phyloP scores from a whole-genome alignment of 495 filamentous ascomycete species.

The Aspergillus wentii region DNA sequence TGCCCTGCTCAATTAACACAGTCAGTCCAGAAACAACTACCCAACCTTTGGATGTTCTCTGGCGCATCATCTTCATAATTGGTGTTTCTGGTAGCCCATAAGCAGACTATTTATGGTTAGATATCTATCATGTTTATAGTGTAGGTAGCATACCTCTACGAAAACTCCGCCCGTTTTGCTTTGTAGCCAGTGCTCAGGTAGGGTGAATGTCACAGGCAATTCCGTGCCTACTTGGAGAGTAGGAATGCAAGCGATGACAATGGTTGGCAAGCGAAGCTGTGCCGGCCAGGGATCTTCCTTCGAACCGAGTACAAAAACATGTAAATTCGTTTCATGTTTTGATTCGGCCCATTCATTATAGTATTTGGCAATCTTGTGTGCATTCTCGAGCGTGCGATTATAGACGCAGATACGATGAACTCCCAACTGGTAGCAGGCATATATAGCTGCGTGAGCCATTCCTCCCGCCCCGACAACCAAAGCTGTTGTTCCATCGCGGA shows the following conservation, averaged over 20 bases:
- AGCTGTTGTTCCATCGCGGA: slow-evolving; percentile 44
- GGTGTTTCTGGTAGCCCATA: slow-evolving; percentile 39
- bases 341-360: slow-evolving; percentile 22
- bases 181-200: slow-evolving; percentile 62
- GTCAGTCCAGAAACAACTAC: slow-evolving; percentile 65
- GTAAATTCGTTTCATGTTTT: slow-evolving; percentile 25
- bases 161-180: slow-evolving; percentile 72
- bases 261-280: slow-evolving; percentile 54
- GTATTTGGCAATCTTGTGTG: slow-evolving; percentile 44
- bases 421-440: slow-evolving; percentile 53
- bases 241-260: slow-evolving; percentile 65
- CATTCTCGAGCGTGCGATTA: slow-evolving; percentile 52
- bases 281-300: slow-evolving; percentile 43
- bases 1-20: slow-evolving; percentile 66
- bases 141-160: slow-evolving; percentile 47
- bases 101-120: slow-evolving; percentile 57
- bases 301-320: slow-evolving; percentile 45
- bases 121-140: slow-evolving; percentile 19
- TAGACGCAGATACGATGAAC: slow-evolving; percentile 57
- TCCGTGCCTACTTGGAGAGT: slow-evolving; percentile 49
- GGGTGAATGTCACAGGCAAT: slow-evolving; percentile 52
- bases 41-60: slow-evolving; percentile 45
- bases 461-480: slow-evolving; percentile 59
- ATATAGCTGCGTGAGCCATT: slow-evolving; percentile 59
- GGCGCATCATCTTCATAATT: slow-evolving; percentile 49